Percentiles rank a stretch among this genome's conserved stretches.
These are phyloP conservation scores for Candida ficus DNA, from an alignment of 805 yeast genomes.

Conservation along the genomic window DNA sequence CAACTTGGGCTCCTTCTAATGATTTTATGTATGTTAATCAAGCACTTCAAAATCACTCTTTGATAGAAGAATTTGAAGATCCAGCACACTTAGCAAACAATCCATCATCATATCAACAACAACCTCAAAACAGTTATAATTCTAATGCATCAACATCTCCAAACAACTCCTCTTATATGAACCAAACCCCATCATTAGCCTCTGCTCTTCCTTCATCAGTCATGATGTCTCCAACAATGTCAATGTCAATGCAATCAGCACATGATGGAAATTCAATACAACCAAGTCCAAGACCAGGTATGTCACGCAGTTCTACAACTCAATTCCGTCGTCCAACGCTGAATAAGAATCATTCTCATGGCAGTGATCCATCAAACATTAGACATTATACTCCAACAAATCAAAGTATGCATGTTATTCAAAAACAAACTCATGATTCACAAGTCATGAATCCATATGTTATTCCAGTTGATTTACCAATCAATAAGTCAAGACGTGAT, in stretches of 20 bases:
- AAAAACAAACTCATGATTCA: slow-evolving; percentile 2
- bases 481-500: slow-evolving; percentile 22
- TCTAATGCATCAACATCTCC: slow-evolving; percentile 8
- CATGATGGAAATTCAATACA: slow-evolving; percentile 1
- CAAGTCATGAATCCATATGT: slow-evolving; percentile 19
- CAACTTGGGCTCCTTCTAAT: slow-evolving; percentile 54
- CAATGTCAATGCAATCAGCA: slow-evolving; percentile 8
- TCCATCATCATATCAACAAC: not conserved
- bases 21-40: slow-evolving; percentile 51
- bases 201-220: slow-evolving; percentile 12
- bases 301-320: slow-evolving; percentile 21
- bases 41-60: slow-evolving; percentile 27
- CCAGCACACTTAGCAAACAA: too few relatives aligned
- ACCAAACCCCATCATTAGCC: slow-evolving; percentile 6
- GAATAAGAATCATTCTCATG: slow-evolving; percentile 16
- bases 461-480: slow-evolving; percentile 22
- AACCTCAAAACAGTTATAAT: slow-evolving; percentile 2
- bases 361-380: slow-evolving; percentile 2
- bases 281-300: slow-evolving; percentile 21
- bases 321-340: slow-evolving; percentile 16
- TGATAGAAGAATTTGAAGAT: slow-evolving; percentile 28
- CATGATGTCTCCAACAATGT: slow-evolving; percentile 7
- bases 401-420: not conserved
- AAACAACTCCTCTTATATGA: slow-evolving; percentile 1
- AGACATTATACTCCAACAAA: slow-evolving; percentile 3